Evolutionary conservation across 768 basidiomycete genomes (phyloP), one percentile per base, ranked within the genome.

Genomic region (Calocera cornea): DNA sequence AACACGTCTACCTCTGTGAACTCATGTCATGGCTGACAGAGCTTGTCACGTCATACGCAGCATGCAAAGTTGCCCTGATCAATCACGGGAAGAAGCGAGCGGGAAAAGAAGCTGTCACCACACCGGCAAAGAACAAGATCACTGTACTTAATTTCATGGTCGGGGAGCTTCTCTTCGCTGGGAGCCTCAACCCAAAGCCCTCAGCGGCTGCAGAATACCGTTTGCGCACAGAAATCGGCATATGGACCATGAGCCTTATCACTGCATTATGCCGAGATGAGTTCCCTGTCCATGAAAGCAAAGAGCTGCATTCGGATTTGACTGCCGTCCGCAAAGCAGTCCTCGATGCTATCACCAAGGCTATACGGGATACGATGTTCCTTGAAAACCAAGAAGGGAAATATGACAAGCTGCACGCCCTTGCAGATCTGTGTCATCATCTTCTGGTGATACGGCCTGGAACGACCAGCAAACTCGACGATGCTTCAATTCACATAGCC

Each of bases 191-290:
- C 66, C 79, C 85, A n/a, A 83, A 85, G 49, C 82, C 82, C 16
- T 81, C 82, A 68, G 73, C 80, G 12, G 83, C 83, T 64, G 80
- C 81, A 41, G 84, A 84, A 54, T 83, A 80, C 71, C 82, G 82
- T 68, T 19, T 60, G 24, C 22, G 64, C 19, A 22, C 47, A 12
- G 60, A 70, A 10, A 41, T 80, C 50, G 76, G 76, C 54, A 73
- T 72, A 16, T 80, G 79, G 77, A 74, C 77, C 0, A 73, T 74
- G 83, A 92, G 92, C 19, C 84, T 95, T 67, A 78, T 99, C 38
- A 89, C 95, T 50, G 89, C 94, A 0, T 82, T 99, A n/a, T 98
- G 95, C 73, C 87, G 92, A 11, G 95, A 98, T 74, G 87, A 85
- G 2, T 81, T 85, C 1, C 78, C 84, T 1, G 77, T 80, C 19